A percentile compares a stretch with the other conserved stretches of the same genome.
These are phyloP conservation scores for Pythium myriotylum DNA, from an alignment of 352 stramenopile genomes.

Conservation along the genomic window DNA sequence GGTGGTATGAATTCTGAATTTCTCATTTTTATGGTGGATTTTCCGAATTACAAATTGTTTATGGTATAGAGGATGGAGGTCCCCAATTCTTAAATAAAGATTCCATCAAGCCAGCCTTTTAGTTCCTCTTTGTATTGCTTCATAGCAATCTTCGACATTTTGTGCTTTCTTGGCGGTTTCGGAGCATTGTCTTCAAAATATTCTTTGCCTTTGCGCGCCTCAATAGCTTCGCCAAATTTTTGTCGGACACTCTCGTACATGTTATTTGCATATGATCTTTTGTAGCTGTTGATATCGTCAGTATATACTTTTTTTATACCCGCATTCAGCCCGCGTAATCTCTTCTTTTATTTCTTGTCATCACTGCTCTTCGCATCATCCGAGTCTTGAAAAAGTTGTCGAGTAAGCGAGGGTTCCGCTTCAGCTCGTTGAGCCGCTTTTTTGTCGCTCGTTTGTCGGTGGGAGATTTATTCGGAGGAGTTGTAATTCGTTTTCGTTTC, in stretches of 20 bases:
- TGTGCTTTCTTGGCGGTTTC: conserved; percentile 4
- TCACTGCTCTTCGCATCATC: conserved; percentile 20
- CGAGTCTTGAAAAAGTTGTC: conserved; percentile 26
- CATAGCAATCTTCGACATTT: conserved; percentile 17
- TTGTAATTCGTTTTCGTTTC: conserved; percentile 14
- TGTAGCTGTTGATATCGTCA: conserved; percentile 23
- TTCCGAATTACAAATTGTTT: too few relatives aligned
- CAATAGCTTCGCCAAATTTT: too few relatives aligned
- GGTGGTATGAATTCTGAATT: too few relatives aligned
- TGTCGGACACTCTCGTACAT: background rate
- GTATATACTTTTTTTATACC: conserved; percentile 32
- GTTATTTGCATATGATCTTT: conserved; percentile 20
- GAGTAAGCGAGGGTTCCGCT: conserved; percentile 13
- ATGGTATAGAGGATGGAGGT: background rate
- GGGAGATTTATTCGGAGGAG: conserved; percentile 28
- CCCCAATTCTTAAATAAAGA: conserved; percentile 21
- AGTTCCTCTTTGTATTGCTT: conserved; percentile 25
- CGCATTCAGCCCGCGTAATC: conserved; percentile 23
- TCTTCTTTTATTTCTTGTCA: conserved; percentile 26
- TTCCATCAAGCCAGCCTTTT: conserved; percentile 30
- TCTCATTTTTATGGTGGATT: too few relatives aligned
- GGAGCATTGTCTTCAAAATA: too few relatives aligned
- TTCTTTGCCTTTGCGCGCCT: too few relatives aligned
- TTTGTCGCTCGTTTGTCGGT: conserved; percentile 24
- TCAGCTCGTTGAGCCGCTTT: conserved; percentile 24